Percentiles rank a stretch among this genome's conserved stretches.
These are phyloP conservation scores for Biscogniauxia sp. DNA, from an alignment of 2,329 filamentous ascomycete species.

Conservation along the genomic window DNA sequence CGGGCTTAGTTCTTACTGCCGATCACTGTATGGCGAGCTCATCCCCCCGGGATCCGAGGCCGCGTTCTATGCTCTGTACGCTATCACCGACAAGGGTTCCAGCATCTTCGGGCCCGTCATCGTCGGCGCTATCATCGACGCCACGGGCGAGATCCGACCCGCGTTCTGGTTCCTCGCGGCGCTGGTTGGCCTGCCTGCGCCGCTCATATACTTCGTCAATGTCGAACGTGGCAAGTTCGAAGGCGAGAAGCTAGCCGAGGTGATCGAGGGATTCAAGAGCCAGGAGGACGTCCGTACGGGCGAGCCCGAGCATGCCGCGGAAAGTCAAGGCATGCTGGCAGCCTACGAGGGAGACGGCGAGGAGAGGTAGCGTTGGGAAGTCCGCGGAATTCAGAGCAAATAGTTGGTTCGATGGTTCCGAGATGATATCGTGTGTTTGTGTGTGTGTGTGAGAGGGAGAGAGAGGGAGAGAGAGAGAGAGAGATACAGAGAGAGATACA, in stretches of 20 bases:
- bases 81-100: conserved; percentile 95
- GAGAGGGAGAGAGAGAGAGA: too few relatives aligned
- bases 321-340: conserved; percentile 35
- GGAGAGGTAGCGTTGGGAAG: conserved; percentile 14
- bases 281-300: conserved; percentile 20
- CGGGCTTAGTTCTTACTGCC: conserved; percentile 88
- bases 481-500: too few relatives aligned
- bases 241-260: conserved; percentile 61
- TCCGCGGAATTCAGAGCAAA: neutral
- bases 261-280: conserved; percentile 53
- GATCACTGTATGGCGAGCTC: conserved; percentile 87
- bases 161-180: conserved; percentile 90
- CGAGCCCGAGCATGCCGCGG: conserved; percentile 22
- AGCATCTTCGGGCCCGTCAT: conserved; percentile 93
- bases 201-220: conserved; percentile 80
- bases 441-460: too few relatives aligned
- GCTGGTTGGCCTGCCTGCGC: conserved; percentile 80
- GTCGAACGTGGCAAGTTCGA: conserved; percentile 75
- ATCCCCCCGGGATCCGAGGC: conserved; percentile 94
- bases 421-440: too few relatives aligned
- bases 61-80: conserved; percentile 94
- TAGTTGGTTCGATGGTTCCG: neutral
- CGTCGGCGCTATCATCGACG: conserved; percentile 88
- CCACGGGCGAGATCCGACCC: conserved; percentile 73
- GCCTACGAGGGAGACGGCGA: conserved; percentile 35